phyloP scores from a whole-genome alignment of 140 eudicot genomes.

The Cichorium intybus region DNA sequence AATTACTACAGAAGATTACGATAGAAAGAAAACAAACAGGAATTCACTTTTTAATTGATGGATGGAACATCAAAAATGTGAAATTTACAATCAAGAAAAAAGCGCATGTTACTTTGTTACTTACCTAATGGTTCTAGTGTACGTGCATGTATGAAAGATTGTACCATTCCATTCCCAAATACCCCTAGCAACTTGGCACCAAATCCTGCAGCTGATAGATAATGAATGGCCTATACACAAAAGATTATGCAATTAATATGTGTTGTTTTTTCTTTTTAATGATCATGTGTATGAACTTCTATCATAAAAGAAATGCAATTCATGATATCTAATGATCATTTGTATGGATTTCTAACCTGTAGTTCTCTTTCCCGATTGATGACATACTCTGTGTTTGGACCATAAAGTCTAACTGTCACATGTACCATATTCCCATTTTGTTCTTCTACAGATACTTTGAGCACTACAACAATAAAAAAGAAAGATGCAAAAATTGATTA shows the following conservation, averaged over 20 bases:
- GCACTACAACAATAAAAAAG: constrained; percentile 47
- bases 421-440: constrained; percentile 48
- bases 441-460: constrained; percentile 73
- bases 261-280: too few species aligned
- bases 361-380: constrained; percentile 84
- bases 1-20: neutral
- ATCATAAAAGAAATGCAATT: too few species aligned
- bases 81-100: neutral
- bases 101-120: neutral
- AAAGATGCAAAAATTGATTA: neutral
- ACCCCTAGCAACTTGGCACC: constrained; percentile 96
- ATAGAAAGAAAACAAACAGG: constrained; percentile 1
- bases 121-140: constrained; percentile 74
- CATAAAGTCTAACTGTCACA: constrained; percentile 77
- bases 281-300: neutral
- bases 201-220: constrained; percentile 97
- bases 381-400: constrained; percentile 97
- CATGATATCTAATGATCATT: neutral
- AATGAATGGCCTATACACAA: constrained; percentile 71
- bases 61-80: neutral
- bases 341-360: constrained; percentile 42
- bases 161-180: constrained; percentile 97
- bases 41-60: neutral
- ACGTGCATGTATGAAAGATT: constrained; percentile 89
- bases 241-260: neutral